phyloP scores from a whole-genome alignment of 108 stramenopile species.

The Cafeteria roenbergensis region DNA sequence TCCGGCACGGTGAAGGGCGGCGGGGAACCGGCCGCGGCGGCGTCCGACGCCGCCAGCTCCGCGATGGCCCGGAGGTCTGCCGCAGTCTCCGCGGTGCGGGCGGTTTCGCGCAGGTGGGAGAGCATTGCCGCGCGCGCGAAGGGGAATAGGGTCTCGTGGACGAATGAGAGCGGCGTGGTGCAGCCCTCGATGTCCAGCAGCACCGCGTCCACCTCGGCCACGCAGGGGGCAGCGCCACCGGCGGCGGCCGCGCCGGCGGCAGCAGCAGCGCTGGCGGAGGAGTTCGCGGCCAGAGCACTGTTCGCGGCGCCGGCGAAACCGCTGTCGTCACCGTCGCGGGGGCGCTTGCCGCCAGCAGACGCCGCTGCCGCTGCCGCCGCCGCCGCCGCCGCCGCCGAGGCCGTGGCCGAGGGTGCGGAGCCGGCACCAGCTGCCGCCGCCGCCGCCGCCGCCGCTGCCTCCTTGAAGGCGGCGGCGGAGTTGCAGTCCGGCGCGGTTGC shows the following conservation, averaged over 20 bases:
- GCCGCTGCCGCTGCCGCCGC: slow-evolving; percentile 32
- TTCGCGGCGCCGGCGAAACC: slow-evolving; percentile 16
- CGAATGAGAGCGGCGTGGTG: slow-evolving; percentile 78
- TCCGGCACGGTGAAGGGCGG: too few relatives aligned
- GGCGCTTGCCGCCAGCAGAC: slow-evolving; percentile 31
- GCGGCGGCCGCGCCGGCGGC: not conserved
- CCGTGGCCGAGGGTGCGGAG: slow-evolving; percentile 10
- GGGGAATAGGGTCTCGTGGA: slow-evolving; percentile 70
- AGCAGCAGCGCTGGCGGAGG: not conserved
- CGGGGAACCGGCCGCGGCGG: not conserved
- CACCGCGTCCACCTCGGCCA: slow-evolving; percentile 25
- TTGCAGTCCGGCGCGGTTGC: too few relatives aligned
- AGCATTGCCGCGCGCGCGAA: slow-evolving; percentile 36
- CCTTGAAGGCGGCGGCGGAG: not conserved
- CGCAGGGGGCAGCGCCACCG: not conserved
- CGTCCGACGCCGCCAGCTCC: not conserved
- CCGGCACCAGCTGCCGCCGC: not conserved
- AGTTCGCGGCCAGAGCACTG: not conserved
- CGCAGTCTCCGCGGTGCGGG: slow-evolving; percentile 2
- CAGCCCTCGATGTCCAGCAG: slow-evolving; percentile 85
- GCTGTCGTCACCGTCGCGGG: slow-evolving; percentile 9
- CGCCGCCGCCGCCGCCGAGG: not conserved
- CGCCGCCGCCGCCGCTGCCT: not conserved
- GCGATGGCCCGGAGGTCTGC: not conserved
- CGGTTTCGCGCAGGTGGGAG: slow-evolving; percentile 35